Conservation (phyloP, 176 grass and related monocot genomes). For the Puya raimondii region DNA sequence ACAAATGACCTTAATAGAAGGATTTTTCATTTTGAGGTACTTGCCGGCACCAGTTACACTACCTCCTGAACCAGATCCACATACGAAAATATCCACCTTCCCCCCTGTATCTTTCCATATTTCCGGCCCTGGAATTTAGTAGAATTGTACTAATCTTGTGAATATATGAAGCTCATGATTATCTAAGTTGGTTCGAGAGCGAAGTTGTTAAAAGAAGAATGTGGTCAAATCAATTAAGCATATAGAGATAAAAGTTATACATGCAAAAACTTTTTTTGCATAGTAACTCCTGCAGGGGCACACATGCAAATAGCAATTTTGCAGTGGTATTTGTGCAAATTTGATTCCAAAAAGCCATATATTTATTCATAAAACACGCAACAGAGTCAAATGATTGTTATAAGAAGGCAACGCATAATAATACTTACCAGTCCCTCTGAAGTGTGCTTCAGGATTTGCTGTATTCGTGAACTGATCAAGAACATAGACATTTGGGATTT, state of each 20-base stretch:
- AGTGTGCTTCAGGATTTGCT: constrained; percentile 70
- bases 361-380: too few species aligned
- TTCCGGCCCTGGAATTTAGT: constrained; percentile 48
- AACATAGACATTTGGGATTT: constrained; percentile 45
- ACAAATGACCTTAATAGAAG: constrained; percentile 49
- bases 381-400: not conserved
- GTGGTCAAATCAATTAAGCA: too few species aligned
- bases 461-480: constrained; percentile 53
- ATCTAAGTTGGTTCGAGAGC: too few species aligned
- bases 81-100: constrained; percentile 80
- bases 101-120: constrained; percentile 90
- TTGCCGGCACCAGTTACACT: constrained; percentile 61
- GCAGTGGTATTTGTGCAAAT: too few species aligned
- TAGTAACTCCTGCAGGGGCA: too few species aligned
- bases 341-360: too few species aligned
- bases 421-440: constrained; percentile 49
- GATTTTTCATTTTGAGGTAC: constrained; percentile 80
- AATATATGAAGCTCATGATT: too few species aligned
- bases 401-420: not conserved
- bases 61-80: constrained; percentile 67
- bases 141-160: too few species aligned
- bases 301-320: too few species aligned
- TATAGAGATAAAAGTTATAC: too few species aligned
- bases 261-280: too few species aligned
- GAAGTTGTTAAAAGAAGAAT: too few species aligned